phyloP scores from a whole-genome alignment of 331 rosid genomes.

The Quercus lobata region DNA sequence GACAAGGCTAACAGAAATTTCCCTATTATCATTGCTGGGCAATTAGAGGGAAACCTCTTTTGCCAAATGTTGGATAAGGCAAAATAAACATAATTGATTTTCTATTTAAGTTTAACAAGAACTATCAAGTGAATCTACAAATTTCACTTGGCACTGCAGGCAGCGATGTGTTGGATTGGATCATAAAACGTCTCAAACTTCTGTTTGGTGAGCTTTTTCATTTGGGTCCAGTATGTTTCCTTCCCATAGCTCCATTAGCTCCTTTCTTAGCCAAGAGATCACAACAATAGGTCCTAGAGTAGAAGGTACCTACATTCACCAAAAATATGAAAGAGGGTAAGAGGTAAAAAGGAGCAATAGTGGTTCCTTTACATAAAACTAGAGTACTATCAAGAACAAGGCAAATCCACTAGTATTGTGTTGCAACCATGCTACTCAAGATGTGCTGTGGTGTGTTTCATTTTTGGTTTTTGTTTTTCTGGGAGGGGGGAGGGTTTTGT shows the following conservation, averaged over 20 bases:
- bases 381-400: neutral
- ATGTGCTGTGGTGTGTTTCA: neutral
- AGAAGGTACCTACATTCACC: constrained; percentile 76
- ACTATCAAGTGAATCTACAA: constrained; percentile 51
- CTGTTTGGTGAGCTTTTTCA: constrained; percentile 69
- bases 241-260: constrained; percentile 86
- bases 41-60: neutral
- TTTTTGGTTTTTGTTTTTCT: neutral
- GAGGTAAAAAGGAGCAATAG: neutral
- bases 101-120: constrained; percentile 2
- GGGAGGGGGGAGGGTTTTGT: neutral
- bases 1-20: neutral
- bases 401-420: neutral
- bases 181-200: constrained; percentile 38
- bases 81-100: neutral
- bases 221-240: constrained; percentile 51
- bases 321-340: neutral
- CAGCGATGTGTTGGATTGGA: constrained; percentile 1
- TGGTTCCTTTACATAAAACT: neutral
- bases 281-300: constrained; percentile 84
- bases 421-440: neutral
- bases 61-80: neutral
- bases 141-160: constrained; percentile 26
- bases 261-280: constrained; percentile 78
- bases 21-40: neutral